Evolutionary conservation across 306 rosid genomes (phyloP).

Genomic region (Sicyos baderoa): DNA sequence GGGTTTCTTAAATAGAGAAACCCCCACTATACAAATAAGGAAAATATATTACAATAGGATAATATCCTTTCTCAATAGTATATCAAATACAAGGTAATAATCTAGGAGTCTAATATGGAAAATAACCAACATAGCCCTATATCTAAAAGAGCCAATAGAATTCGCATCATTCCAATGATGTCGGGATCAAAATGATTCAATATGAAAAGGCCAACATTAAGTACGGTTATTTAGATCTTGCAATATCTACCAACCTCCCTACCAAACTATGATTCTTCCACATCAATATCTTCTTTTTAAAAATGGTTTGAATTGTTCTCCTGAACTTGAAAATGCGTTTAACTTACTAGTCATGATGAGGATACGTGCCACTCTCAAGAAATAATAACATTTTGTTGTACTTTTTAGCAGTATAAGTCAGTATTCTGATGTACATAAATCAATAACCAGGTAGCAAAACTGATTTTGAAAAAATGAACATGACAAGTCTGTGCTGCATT

Average conservation of each 20-base stretch:
- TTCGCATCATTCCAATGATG: neutral
- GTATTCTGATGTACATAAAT: neutral
- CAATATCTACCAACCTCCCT: neutral
- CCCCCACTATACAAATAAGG: too few species aligned
- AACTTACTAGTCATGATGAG: neutral
- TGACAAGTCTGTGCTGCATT: neutral
- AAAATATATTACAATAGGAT: too few species aligned
- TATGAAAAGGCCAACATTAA: neutral
- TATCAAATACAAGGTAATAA: too few species aligned
- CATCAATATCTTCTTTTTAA: neutral
- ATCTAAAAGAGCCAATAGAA: neutral
- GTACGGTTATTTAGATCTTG: neutral
- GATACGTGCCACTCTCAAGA: neutral
- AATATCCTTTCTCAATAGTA: too few species aligned
- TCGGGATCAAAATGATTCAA: conserved; percentile 1
- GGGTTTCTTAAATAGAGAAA: too few species aligned
- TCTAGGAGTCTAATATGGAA: too few species aligned
- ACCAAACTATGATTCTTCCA: conserved; percentile 1
- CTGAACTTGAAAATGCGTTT: neutral
- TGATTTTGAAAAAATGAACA: neutral
- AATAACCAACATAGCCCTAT: too few species aligned
- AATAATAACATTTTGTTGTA: neutral
- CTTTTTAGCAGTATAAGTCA: neutral
- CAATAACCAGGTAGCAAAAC: neutral
- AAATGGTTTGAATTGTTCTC: neutral